Evolutionary conservation across 495 filamentous ascomycete genomes (phyloP).

Genomic region (Friedmanniomyces endolithicus): DNA sequence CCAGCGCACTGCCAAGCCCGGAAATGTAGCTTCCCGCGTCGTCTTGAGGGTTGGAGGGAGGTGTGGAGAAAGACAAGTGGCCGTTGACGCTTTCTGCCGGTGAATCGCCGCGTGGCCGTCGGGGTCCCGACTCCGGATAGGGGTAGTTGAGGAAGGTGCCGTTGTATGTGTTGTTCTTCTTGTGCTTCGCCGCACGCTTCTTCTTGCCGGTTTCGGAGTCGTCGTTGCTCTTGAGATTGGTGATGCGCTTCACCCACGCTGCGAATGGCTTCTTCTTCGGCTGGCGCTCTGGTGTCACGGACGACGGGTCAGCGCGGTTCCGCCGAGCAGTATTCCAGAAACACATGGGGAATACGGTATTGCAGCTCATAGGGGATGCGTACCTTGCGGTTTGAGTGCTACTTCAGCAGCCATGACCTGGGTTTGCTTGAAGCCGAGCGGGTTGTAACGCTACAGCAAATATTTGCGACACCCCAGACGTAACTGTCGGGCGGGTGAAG

Average conservation of each 20-base stretch:
- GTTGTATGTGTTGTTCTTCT: conserved; percentile 40
- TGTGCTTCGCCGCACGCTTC: conserved; percentile 37
- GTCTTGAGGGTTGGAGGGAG: not conserved
- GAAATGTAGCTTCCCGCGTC: conserved; percentile 26
- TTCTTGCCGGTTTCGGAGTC: conserved; percentile 32
- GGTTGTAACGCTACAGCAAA: not conserved
- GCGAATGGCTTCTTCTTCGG: conserved; percentile 75
- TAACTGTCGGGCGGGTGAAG: not conserved
- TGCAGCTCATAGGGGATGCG: not conserved
- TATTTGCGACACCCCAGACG: not conserved
- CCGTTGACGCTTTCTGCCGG: conserved; percentile 38
- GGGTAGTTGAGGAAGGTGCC: conserved; percentile 64
- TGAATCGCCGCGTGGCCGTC: conserved; percentile 29
- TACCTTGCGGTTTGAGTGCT: not conserved
- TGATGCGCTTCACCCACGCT: conserved; percentile 86
- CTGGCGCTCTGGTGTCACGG: conserved; percentile 41
- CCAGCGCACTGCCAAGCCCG: conserved; percentile 1
- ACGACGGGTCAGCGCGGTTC: not conserved
- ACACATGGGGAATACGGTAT: not conserved
- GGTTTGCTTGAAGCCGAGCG: not conserved
- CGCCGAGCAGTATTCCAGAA: not conserved
- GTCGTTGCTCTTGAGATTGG: conserved; percentile 48
- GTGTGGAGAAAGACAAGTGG: conserved; percentile 37
- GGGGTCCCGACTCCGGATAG: conserved; percentile 56
- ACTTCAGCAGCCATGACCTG: conserved; percentile 5